Base-by-base conservation (phyloP, 78 protist species). In the Dictyostelium intermedium region DNA sequence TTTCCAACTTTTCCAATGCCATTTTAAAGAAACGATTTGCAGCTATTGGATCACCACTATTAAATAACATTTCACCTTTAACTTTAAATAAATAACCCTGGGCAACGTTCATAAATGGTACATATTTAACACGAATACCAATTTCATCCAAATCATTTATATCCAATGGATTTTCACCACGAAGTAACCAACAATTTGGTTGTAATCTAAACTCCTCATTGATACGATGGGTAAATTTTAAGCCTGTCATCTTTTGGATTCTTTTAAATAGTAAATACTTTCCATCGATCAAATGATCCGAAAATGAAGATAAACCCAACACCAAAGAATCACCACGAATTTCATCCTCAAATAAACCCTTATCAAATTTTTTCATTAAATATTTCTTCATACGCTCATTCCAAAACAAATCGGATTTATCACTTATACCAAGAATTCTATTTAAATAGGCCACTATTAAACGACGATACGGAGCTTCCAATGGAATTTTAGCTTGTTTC, bases 81-180 rank as follows among this genome's bases (percentile, higher is more conserved):
- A 84, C 91, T 47, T 95, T 87, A 35, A 84, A 95, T 16, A 95
- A 25, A 47, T 89, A 95, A 25, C 97, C 97, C 30, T 91, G 93
- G 13, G 97, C 97, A 1, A 78, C 91, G 32, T 91, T 83, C 89
- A 89, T 87, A 30, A 89, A 91, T 25, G 92, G 92, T 18, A 95
- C 84, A 56, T 95, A 91, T 37, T 95, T 95, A 1, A 95, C 91
- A 10, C 94, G 82, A 20, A 76, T 69, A 7, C 97, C 97, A 70
- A 95, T 95, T 47, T 95, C 97, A 9, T 95, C 97, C 2, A 95
- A 82, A 66, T 95, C 97, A 16, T 85, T 86, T 39, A 93, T 83
- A 32, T 93, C 96, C 60, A 93, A 27, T 14, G 96, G 96, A 35
- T 84, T 14, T 13, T 85, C 92, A 61, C 96, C 96, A 37, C 87